A percentile compares a stretch with the other conserved stretches of the same genome.
Evolutionary conservation across 2,329 filamentous ascomycete genomes (phyloP).

Genomic region (Pestalotiopsis sp.): DNA sequence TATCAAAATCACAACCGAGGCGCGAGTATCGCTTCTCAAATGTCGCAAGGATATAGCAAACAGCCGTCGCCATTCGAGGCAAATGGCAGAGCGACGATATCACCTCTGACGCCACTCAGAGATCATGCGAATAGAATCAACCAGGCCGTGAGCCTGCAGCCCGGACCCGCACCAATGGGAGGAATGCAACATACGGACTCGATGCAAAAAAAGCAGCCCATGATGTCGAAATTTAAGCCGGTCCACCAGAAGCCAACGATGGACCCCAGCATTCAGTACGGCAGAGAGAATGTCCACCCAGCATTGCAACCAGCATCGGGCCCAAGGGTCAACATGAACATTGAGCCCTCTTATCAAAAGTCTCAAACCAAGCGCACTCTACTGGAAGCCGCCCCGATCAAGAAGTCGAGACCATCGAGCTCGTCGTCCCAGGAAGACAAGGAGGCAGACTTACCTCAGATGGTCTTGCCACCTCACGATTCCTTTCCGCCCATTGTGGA

Average conservation of each 20-base stretch:
- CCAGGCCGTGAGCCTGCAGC: slow-evolving; percentile 68
- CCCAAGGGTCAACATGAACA: slow-evolving; percentile 46
- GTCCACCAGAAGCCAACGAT: slow-evolving; percentile 53
- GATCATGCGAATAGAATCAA: slow-evolving; percentile 64
- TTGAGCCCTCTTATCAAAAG: slow-evolving; percentile 57
- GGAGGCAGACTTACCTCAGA: slow-evolving; percentile 32
- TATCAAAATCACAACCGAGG: slow-evolving; percentile 49
- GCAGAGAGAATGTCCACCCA: slow-evolving; percentile 60
- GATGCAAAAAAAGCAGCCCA: slow-evolving; percentile 65
- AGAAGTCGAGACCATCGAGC: slow-evolving; percentile 68
- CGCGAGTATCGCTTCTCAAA: slow-evolving; percentile 69
- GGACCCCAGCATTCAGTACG: slow-evolving; percentile 41
- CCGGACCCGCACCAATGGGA: slow-evolving; percentile 47
- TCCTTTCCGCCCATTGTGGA: slow-evolving; percentile 84
- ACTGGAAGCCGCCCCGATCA: slow-evolving; percentile 73
- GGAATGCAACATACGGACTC: slow-evolving; percentile 64
- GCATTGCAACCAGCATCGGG: slow-evolving; percentile 50
- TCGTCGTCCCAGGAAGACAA: slow-evolving; percentile 43
- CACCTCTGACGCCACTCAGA: slow-evolving; percentile 61
- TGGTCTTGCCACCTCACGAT: slow-evolving; percentile 65
- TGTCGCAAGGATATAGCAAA: slow-evolving; percentile 53
- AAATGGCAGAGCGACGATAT: slow-evolving; percentile 53
- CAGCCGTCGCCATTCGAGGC: slow-evolving; percentile 72
- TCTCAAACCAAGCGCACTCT: slow-evolving; percentile 61
- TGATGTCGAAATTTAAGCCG: slow-evolving; percentile 61